Base-by-base conservation (phyloP, 805 yeast genomes). In the Saturnispora ahearnii region DNA sequence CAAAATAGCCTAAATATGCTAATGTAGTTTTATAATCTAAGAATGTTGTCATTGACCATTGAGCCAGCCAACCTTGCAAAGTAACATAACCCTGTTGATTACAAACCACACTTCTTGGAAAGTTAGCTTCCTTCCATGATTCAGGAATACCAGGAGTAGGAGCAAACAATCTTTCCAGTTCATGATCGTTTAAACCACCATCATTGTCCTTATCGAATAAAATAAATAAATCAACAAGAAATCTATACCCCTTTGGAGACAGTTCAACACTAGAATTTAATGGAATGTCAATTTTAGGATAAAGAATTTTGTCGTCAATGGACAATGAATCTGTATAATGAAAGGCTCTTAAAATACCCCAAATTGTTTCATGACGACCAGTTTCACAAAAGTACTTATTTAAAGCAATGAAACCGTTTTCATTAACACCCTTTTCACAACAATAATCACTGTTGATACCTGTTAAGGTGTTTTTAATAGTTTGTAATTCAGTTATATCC, bases 61-160 rank as follows among this genome's bases (percentile, higher is more conserved):
- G 98, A 0, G 99, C 99, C 36, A 93, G 68, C 99, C 99, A 93
- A 3, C 99, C 99, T 68, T 95, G 99, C 28, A 93, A 66, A 0
- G 98, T 88, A 4, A 93, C 89, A 62, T 81, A 77, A 0, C 96
- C 97, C 54, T 81, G 82, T 55, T 89, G 96, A 62, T 89, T 90
- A 48, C 95, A 78, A 1, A 91, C 96, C 10, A 95, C 87, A 1
- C 95, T 79, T 26, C 76, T 71, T 0, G 99, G 99, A 61, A 93
- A 93, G 55, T 82, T 82, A 0, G 87, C 76, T 12, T 86, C 89
- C 34, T 74, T 73, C 99, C 99, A 93, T 7, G 85, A 70, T 50
- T 73, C 73, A 0, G 99, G 99, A 1, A 89, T 73, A 0, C 97
- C 98, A 0, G 99, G 97, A 0, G 98, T 91, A 0, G 96, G 95